These are phyloP conservation scores for Penicillium sp. DNA, from an alignment of 2,329 filamentous ascomycete genomes.

Conservation along the genomic window DNA sequence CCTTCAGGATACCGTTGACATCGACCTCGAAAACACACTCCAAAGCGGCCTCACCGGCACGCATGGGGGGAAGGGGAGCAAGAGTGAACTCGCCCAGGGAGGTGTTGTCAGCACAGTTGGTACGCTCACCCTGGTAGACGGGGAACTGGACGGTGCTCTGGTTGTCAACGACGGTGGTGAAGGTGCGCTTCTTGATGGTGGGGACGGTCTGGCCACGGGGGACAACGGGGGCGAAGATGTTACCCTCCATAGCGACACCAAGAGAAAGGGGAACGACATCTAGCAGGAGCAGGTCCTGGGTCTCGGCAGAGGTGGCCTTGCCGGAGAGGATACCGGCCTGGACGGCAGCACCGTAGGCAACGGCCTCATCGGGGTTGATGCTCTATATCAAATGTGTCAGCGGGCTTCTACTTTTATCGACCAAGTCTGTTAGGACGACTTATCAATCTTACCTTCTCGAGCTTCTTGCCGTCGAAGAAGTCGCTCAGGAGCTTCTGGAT, in stretches of 20 bases:
- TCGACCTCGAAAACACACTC: conserved; percentile 99
- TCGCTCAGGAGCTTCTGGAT: conserved; percentile 99
- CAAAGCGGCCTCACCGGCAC: conserved; percentile 91
- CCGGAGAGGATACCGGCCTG: conserved; percentile 98
- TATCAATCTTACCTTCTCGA: conserved; percentile 70
- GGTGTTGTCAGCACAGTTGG: conserved; percentile 98
- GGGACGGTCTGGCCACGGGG: conserved; percentile 76
- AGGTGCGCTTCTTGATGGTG: conserved; percentile 80
- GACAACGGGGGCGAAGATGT: conserved; percentile 96
- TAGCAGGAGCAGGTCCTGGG: conserved; percentile 88
- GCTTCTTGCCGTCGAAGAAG: conserved; percentile 99
- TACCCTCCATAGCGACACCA: conserved; percentile 99
- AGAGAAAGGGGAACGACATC: conserved; percentile 96
- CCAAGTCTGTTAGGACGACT: no score
- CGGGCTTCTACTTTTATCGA: not conserved
- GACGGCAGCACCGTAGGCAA: conserved; percentile 97
- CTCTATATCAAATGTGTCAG: conserved; percentile 49
- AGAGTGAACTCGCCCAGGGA: conserved; percentile 96
- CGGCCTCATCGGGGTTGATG: conserved; percentile 99
- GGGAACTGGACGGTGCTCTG: conserved; percentile 89
- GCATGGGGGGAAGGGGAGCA: conserved; percentile 81
- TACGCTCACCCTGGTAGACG: conserved; percentile 93
- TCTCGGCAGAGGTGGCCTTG: conserved; percentile 95
- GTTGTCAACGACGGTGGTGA: conserved; percentile 71
- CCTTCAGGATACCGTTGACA: conserved; percentile 99